Conservation (phyloP, 352 stramenopile species). For the Pythium guiyangense region DNA sequence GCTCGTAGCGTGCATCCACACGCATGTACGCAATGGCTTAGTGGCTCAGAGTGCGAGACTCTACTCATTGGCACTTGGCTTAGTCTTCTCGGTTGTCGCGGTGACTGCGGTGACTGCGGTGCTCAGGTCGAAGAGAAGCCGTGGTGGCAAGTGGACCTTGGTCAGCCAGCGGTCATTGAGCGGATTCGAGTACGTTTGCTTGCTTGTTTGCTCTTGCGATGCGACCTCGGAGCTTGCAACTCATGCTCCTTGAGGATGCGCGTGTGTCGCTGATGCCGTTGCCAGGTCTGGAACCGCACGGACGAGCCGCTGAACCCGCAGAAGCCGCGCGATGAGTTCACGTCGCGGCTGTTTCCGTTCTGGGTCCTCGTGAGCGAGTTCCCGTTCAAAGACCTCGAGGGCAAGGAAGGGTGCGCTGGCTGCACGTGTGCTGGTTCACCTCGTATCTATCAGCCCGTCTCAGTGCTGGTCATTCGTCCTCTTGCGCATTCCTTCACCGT, state of each 20-base stretch:
- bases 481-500: too few relatives aligned
- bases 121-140: constrained; percentile 82
- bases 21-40: constrained; percentile 30
- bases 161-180: constrained; percentile 68
- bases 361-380: constrained; percentile 92
- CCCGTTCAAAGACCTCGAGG: constrained; percentile 76
- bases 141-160: constrained; percentile 93
- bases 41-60: background rate
- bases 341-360: constrained; percentile 82
- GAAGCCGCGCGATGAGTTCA: constrained; percentile 71
- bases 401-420: constrained; percentile 51
- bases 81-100: background rate
- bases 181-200: constrained; percentile 51
- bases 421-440: background rate
- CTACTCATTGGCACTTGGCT: background rate
- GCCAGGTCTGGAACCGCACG: constrained; percentile 86
- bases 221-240: background rate
- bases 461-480: too few relatives aligned
- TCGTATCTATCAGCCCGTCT: background rate
- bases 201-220: background rate
- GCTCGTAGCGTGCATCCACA: constrained; percentile 81
- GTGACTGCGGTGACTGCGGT: background rate
- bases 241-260: too few relatives aligned
- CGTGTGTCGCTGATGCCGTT: background rate
- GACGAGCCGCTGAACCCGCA: constrained; percentile 84